These are phyloP conservation scores for Mucor piriformis DNA, from an alignment of 371 early-diverging fungal genomes.

Conservation along the genomic window DNA sequence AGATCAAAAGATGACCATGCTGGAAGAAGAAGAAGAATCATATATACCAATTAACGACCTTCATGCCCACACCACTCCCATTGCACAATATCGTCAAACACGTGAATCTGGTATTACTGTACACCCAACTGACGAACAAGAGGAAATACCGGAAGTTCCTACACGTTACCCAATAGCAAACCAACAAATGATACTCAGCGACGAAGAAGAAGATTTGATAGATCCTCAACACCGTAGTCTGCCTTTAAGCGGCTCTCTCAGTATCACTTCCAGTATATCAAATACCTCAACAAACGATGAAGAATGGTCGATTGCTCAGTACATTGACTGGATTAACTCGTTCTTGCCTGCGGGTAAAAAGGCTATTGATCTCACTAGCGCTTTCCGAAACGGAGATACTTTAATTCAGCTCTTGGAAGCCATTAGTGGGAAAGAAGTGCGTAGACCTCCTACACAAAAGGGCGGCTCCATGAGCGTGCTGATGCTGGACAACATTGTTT, in stretches of 20 bases:
- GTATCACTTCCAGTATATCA: constrained; percentile 17
- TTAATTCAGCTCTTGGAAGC: constrained; percentile 57
- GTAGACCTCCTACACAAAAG: constrained; percentile 36
- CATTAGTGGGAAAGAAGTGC: constrained; percentile 53
- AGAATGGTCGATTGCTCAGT: constrained; percentile 30
- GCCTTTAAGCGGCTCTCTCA: constrained; percentile 11
- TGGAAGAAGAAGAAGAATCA: constrained; percentile 32
- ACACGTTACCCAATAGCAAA: background rate
- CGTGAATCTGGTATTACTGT: constrained; percentile 30
- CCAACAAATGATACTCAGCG: constrained; percentile 10
- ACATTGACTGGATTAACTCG: constrained; percentile 60
- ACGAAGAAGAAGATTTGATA: constrained; percentile 37
- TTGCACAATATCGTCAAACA: constrained; percentile 20
- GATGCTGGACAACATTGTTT: constrained; percentile 62
- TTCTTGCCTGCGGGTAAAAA: constrained; percentile 44
- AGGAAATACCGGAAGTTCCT: background rate
- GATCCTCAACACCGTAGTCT: constrained; percentile 35
- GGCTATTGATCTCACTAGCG: constrained; percentile 45
- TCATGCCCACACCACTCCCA: background rate
- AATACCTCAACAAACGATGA: constrained; percentile 5
- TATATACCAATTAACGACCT: background rate
- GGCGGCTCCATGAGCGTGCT: constrained; percentile 39
- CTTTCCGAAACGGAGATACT: constrained; percentile 57
- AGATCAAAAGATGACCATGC: constrained; percentile 27
- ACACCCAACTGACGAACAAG: constrained; percentile 10